Conservation (phyloP, 768 basidiomycete genomes). For the Suillus fuscotomentosus region DNA sequence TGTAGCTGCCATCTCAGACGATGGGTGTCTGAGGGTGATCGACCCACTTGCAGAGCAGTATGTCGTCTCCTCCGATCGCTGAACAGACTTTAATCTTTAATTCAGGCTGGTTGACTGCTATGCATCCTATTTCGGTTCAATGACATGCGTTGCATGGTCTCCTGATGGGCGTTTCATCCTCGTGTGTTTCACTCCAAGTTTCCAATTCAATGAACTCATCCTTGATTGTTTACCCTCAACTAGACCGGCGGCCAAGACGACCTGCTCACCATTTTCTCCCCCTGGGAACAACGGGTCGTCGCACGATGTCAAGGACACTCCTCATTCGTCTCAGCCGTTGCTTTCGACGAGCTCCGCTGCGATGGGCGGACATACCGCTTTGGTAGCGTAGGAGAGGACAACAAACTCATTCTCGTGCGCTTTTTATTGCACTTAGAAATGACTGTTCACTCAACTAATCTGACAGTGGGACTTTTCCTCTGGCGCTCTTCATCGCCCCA, state of each 20-base stretch:
- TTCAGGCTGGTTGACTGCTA: slow-evolving; percentile 88
- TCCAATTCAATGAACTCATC: background rate
- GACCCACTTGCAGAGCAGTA: slow-evolving; percentile 87
- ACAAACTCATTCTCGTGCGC: slow-evolving; percentile 84
- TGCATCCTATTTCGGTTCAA: slow-evolving; percentile 90
- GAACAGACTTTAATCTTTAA: background rate
- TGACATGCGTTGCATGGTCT: slow-evolving; percentile 92
- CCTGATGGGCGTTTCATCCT: slow-evolving; percentile 93
- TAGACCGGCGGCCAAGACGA: slow-evolving; percentile 98
- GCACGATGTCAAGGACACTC: slow-evolving; percentile 97
- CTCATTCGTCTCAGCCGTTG: slow-evolving; percentile 86
- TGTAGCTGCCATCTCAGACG: slow-evolving; percentile 88
- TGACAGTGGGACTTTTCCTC: slow-evolving; percentile 92
- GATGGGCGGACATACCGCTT: slow-evolving; percentile 92
- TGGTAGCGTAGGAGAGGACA: slow-evolving; percentile 95
- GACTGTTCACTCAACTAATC: background rate
- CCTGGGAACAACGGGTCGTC: slow-evolving; percentile 90
- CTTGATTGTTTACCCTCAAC: slow-evolving; percentile 6
- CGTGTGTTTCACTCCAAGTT: slow-evolving; percentile 35
- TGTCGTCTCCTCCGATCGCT: slow-evolving; percentile 23
- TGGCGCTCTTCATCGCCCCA: slow-evolving; percentile 86
- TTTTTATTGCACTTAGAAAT: background rate
- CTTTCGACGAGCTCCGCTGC: slow-evolving; percentile 87
- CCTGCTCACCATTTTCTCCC: slow-evolving; percentile 90
- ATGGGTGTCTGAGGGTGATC: slow-evolving; percentile 87